Percentiles rank a stretch among this genome's conserved stretches.
phyloP scores from a whole-genome alignment of 495 filamentous ascomycete genomes.

The Bacidia gigantensis region DNA sequence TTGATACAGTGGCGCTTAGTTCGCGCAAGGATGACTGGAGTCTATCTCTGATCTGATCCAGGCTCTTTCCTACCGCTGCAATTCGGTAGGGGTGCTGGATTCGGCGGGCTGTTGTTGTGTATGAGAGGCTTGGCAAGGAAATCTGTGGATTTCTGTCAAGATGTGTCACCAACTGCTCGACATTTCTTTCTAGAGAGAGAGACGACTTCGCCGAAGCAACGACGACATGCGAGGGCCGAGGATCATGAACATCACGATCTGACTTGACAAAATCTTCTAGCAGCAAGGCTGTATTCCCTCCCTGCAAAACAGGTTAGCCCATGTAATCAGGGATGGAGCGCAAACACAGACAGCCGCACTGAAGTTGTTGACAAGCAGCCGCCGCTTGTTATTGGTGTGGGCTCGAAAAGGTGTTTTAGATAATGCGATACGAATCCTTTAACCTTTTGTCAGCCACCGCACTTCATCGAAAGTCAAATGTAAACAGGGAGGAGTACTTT shows the following conservation, averaged over 20 bases:
- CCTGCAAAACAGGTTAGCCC: slow-evolving; percentile 7
- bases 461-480: too few relatives aligned
- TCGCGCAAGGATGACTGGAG: slow-evolving; percentile 1
- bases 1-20: slow-evolving; percentile 7
- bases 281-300: slow-evolving; percentile 26
- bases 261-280: slow-evolving; percentile 26
- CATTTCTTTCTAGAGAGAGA: slow-evolving; percentile 24
- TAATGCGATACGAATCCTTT: slow-evolving; percentile 16
- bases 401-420: slow-evolving; percentile 10
- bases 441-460: too few relatives aligned
- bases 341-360: slow-evolving; percentile 15
- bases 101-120: slow-evolving; percentile 28
- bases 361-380: slow-evolving; percentile 27
- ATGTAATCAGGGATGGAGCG: too few relatives aligned
- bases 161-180: slow-evolving; percentile 22
- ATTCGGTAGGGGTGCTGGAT: slow-evolving; percentile 31
- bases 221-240: slow-evolving; percentile 20
- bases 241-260: slow-evolving; percentile 13
- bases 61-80: slow-evolving; percentile 11
- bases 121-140: slow-evolving; percentile 25
- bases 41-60: slow-evolving; percentile 7
- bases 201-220: slow-evolving; percentile 26
- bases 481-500: too few relatives aligned
- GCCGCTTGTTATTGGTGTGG: slow-evolving; percentile 17
- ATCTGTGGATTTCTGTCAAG: slow-evolving; percentile 20